phyloP scores from a whole-genome alignment of 495 filamentous ascomycete species.

The Annulohypoxylon bovei region DNA sequence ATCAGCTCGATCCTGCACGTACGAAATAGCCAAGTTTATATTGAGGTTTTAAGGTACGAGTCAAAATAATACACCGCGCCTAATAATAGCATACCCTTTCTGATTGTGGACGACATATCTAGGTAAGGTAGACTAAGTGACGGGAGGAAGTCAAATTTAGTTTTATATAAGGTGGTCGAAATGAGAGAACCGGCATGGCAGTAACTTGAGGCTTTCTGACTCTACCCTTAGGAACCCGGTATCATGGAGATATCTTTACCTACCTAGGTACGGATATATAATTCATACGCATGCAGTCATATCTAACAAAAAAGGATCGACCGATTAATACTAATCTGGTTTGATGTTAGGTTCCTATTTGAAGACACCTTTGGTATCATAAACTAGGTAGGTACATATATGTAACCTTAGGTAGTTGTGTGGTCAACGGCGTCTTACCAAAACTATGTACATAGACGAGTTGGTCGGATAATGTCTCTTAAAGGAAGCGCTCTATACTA shows the following conservation, averaged over 20 bases:
- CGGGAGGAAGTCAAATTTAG: background rate
- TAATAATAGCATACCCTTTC: background rate
- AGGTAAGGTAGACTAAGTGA: no score
- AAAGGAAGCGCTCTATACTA: no score
- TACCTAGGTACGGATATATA: background rate
- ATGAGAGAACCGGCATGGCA: background rate
- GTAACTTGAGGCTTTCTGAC: background rate
- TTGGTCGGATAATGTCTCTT: no score
- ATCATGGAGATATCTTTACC: background rate
- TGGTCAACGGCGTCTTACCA: no score
- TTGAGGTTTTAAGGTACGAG: background rate
- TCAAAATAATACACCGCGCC: background rate
- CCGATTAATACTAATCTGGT: slow-evolving; percentile 11
- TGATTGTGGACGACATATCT: background rate
- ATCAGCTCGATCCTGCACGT: background rate
- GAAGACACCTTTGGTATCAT: background rate
- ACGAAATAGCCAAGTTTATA: background rate
- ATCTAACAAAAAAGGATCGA: background rate
- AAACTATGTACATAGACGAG: no score
- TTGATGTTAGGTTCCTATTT: background rate
- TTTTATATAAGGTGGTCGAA: background rate
- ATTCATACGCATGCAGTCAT: background rate
- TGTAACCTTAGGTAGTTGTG: no score
- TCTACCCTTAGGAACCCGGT: background rate
- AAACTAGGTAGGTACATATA: no score